Base-by-base conservation (phyloP, 129 eudicot genomes). In the Heracleum sosnowskyi region DNA sequence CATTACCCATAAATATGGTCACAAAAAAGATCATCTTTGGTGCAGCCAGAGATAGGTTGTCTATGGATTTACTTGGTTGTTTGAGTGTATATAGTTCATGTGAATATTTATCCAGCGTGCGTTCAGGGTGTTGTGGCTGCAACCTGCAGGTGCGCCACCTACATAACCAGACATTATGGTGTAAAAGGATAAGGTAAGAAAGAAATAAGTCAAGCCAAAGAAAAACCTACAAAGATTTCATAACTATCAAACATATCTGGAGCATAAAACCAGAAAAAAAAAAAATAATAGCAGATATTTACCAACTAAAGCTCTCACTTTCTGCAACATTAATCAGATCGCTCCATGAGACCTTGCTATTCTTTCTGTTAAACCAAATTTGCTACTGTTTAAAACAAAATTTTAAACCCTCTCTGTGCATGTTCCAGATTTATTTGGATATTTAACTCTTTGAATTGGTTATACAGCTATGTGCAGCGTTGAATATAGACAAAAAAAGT, bases 381-480 rank as follows among this genome's bases (percentile, higher is more conserved):
- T 44, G 8, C 47, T 47, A n/a, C 64, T 57, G 31, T 57, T 57
- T n/a, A 10, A 53, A 7, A 24, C 64, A 10, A 57, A 57, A 55
- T 1, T 24, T n/a, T 24, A 57, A 24, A n/a, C 31, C 29, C 31
- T 57, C 31, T 24, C 31, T 9, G 8, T 64, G 8, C 70, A 11
- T 64, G 36, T 31, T 29, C 22, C 22, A 12, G 10, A 64, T 24
- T n/a, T 57, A n/a, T 57, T 11, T n/a, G 34, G 33, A 60, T 40
- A 26, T 44, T 42, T 77, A 22, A 77, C 62, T 44, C n/a, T 71
- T 73, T 66, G 13, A 18, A 22, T 60, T 46, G 44, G 53, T 69
- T 57, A 51, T 76, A 36, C 86, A 93, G 98, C 93, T 93, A 81
- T 93, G 98, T 78, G 89, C 91, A 51, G 97, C 96, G 76, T 74